Base-by-base conservation (phyloP, 2,329 filamentous ascomycete genomes). In the Sporothrix euskadiensis region DNA sequence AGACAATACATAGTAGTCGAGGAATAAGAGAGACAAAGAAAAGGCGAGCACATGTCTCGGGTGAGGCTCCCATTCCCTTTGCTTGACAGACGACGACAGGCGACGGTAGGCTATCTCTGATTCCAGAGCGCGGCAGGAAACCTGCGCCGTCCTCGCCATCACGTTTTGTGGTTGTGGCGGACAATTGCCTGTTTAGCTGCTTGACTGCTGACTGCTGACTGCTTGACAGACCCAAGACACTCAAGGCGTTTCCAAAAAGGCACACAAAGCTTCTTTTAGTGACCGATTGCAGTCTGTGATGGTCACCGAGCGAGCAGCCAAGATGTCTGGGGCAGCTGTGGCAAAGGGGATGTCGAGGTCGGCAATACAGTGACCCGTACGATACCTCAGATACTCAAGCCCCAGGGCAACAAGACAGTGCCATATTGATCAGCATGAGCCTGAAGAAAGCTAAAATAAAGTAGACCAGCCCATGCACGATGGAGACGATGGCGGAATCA, bases 151-250 rank as follows among this genome's bases (percentile, higher is more conserved):
- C 10, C 26, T 49, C 14, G 44, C 26, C 65, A 41, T 41, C 66
- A 69, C 66, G 66, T 69, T 71, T 66, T 26, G 69, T 71, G 54
- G 69, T 35, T 71, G 39, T 71, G 69, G 39, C 2, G 41, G 41
- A 44, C 41, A 44, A 6, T 10, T 44, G 41, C 26, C 44, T 49
- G n/a, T n/a, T n/a, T n/a, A n/a, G n/a, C n/a, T n/a, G n/a, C n/a
- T n/a, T n/a, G n/a, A n/a, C n/a, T n/a, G n/a, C n/a, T n/a, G n/a
- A n/a, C n/a, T n/a, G n/a, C n/a, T 71, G 63, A 35, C 35, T 35
- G 35, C 5, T 5, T 5, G 35, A 35, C 35, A 35, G 35, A 35
- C 35, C 35, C 35, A 35, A 57, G 26, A 69, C 9, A 22, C 30
- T 16, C 39, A 35, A 71, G 8, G 35, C 16, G 52, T 32, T 49